These are phyloP conservation scores for Candida ulmi DNA, from an alignment of 805 yeast genomes.

Conservation along the genomic window DNA sequence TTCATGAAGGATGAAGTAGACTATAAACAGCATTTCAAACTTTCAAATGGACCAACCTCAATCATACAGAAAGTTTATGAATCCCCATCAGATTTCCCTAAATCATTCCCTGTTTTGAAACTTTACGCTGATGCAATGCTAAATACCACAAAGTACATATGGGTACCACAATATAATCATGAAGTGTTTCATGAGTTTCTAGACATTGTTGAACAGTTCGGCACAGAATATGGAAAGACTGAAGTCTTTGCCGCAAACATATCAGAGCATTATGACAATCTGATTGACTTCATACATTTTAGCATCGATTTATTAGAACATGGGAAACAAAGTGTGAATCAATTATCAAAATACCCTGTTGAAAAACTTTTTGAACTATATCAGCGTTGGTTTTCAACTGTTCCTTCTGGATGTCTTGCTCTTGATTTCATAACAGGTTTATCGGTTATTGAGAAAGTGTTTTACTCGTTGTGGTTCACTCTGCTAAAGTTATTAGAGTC, in stretches of 20 bases:
- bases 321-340: constrained; percentile 2
- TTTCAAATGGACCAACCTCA: constrained; percentile 18
- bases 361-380: constrained; percentile 9
- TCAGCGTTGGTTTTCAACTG: constrained; percentile 10
- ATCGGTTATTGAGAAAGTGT: background rate
- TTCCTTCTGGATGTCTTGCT: constrained; percentile 15
- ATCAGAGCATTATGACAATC: constrained; percentile 1
- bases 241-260: constrained; percentile 3
- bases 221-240: constrained; percentile 5
- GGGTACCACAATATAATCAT: constrained; percentile 18
- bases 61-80: constrained; percentile 11
- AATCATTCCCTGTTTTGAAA: constrained; percentile 6
- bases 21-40: constrained; percentile 12
- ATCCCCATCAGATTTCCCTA: constrained; percentile 12
- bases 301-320: constrained; percentile 5
- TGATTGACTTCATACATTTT: constrained; percentile 7
- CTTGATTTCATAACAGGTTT: constrained; percentile 1
- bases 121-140: constrained; percentile 15
- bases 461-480: constrained; percentile 1
- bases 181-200: constrained; percentile 13
- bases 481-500: background rate
- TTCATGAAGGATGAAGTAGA: constrained; percentile 4
- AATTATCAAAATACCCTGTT: constrained; percentile 16
- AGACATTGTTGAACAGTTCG: constrained; percentile 15
- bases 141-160: constrained; percentile 13